Conservation (phyloP, 306 rosid species). For the Elaeagnus macrophylla region DNA sequence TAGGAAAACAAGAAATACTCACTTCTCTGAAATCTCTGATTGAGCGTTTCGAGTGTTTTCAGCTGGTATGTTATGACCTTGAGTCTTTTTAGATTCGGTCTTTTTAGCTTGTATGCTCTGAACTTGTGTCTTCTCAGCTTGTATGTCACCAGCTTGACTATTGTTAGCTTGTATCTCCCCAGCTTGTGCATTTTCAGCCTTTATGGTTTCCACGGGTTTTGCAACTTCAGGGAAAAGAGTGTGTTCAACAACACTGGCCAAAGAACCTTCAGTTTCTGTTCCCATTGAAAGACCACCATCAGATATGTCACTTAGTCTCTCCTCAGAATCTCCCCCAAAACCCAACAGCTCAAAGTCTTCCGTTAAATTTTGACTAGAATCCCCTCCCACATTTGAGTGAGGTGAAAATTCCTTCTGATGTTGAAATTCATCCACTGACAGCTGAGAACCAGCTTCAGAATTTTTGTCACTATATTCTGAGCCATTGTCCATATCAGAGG, state of each 20-base stretch:
- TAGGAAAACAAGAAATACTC: conserved; percentile 19
- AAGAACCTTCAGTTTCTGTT: conserved; percentile 94
- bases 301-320: conserved; percentile 93
- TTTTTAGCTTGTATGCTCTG: conserved; percentile 21
- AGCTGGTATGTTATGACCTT: conserved; percentile 2
- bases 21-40: conserved; percentile 36
- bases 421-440: conserved; percentile 56
- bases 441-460: conserved; percentile 79
- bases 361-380: conserved; percentile 30
- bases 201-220: conserved; percentile 42
- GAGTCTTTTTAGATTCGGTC: conserved; percentile 13
- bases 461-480: conserved; percentile 68
- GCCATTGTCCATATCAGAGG: conserved; percentile 63
- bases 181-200: conserved; percentile 25
- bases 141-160: conserved; percentile 17
- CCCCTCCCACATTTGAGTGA: conserved; percentile 33
- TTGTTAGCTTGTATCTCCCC: conserved; percentile 21
- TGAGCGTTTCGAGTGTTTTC: conserved; percentile 13
- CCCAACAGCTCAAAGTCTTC: conserved; percentile 81
- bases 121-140: conserved; percentile 8
- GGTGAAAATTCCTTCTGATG: conserved; percentile 36
- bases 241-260: conserved; percentile 81
- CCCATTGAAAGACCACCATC: conserved; percentile 99
- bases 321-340: conserved; percentile 90
- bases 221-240: conserved; percentile 80